Evolutionary conservation across 768 basidiomycete genomes (phyloP), one percentile per base, ranked within the genome.

Genomic region (Rhodosporidiobolus sp.): DNA sequence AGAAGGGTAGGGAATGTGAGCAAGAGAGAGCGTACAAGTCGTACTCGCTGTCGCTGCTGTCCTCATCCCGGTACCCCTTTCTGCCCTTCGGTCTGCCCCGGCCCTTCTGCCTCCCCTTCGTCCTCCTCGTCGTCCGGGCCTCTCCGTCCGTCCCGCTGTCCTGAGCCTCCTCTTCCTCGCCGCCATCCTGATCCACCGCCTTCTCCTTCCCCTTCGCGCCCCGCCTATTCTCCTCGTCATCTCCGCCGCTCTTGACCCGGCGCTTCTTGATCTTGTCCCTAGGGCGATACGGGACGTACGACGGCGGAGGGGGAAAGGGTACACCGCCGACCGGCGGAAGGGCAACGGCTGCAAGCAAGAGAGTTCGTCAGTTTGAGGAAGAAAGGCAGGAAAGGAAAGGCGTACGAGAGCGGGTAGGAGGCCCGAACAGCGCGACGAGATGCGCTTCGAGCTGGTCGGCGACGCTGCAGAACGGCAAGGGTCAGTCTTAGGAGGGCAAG

Each of bases 391-490:
- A 35, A 50, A 22, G 5, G 34, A 6, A 4, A 3, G 30, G n/a
- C 61, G 61, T 34, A 50, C 61, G 61, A 11, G 30, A 5, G 53
- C 52, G 50, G 6, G 20, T 28, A 0, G 63, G 43, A 1, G 38
- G 52, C 19, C 63, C 63, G 28, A 64, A 64, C 19, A 64, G 34
- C 17, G 35, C 38, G n/a, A 64, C 53, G 28, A 64, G 63, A 28
- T 64, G 63, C 19, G 7, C 38, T 28, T 54, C 35, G 10, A 64
- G 53, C 43, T 45, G 45, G n/a, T 19, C 38, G 53, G 55, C 20
- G 30, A 61, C 22, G 46, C 60, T 61, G 45, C 7, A 17, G 45
- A 0, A 16, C 19, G 22, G 53, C 11, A 35, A 16, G 2, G 10
- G n/a, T 53, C n/a, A 54, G 28, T 30, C 26, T 10, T 26, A 32